phyloP scores from a whole-genome alignment of 2,329 filamentous ascomycete species.

The Cyclaneusma minus region DNA sequence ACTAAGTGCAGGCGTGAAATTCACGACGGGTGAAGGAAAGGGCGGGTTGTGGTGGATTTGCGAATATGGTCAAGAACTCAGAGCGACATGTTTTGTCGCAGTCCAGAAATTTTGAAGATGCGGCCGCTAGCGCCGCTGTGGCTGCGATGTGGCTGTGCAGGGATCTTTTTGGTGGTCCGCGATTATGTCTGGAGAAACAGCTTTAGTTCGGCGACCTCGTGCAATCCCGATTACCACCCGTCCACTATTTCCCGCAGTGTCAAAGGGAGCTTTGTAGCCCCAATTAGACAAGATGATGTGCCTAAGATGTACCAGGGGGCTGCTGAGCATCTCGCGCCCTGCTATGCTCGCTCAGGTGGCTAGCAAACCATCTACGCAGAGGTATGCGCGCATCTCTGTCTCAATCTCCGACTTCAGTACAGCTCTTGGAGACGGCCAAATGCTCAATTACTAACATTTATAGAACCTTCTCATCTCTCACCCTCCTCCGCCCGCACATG shows the following conservation, averaged over 20 bases:
- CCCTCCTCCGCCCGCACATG: background rate
- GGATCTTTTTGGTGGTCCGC: too few relatives aligned
- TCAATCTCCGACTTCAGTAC: too few relatives aligned
- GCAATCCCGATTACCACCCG: background rate
- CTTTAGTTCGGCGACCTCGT: constrained; percentile 1
- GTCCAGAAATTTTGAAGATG: constrained; percentile 3
- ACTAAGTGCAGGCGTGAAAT: constrained; percentile 1
- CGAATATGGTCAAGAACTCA: constrained; percentile 3
- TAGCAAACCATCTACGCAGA: constrained; percentile 7
- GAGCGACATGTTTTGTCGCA: too few relatives aligned
- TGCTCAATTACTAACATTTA: background rate
- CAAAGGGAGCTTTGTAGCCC: too few relatives aligned
- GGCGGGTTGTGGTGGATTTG: background rate
- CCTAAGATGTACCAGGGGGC: constrained; percentile 12
- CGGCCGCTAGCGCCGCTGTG: constrained; percentile 12
- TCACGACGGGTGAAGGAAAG: background rate
- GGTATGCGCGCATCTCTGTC: constrained; percentile 7
- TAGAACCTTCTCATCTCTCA: constrained; percentile 17
- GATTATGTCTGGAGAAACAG: too few relatives aligned
- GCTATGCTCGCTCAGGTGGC: constrained; percentile 4
- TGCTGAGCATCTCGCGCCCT: constrained; percentile 7
- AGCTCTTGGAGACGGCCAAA: background rate
- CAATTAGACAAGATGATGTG: constrained; percentile 15
- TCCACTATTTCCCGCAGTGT: too few relatives aligned
- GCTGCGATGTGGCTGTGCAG: too few relatives aligned